phyloP scores from a whole-genome alignment of 441 rosid species.

The Corymbia citriodora region DNA sequence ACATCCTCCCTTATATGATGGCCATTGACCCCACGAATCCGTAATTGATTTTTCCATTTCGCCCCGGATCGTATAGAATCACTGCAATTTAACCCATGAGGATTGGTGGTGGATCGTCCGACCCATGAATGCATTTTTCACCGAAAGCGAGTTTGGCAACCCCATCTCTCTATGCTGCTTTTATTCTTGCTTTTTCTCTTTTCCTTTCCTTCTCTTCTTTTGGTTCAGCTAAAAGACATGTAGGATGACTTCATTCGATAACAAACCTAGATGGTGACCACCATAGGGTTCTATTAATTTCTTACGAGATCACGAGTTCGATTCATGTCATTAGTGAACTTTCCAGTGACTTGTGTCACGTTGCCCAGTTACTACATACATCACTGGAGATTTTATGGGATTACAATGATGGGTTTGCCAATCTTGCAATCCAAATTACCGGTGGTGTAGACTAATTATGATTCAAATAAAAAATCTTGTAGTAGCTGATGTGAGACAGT shows the following conservation, averaged over 20 bases:
- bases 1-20: not conserved
- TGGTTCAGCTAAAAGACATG: not conserved
- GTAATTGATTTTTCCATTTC: not conserved
- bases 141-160: not conserved
- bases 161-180: not conserved
- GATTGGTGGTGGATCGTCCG: not conserved
- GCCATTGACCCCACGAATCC: not conserved
- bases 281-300: accelerated
- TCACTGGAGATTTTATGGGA: accelerated
- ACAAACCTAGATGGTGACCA: not conserved
- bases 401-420: accelerated
- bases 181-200: not conserved
- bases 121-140: not conserved
- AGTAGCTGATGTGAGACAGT: accelerated
- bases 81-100: not conserved
- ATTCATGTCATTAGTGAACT: not conserved
- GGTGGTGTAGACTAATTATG: not conserved
- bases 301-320: not conserved
- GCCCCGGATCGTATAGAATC: not conserved
- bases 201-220: not conserved
- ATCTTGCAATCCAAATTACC: accelerated
- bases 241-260: not conserved
- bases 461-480: not conserved
- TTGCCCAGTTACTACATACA: accelerated
- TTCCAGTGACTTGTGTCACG: accelerated